Percentiles rank a stretch among this genome's conserved stretches.
phyloP scores from a whole-genome alignment of 225 moss, liverwort and hornwort species.

The Ulota crispa region DNA sequence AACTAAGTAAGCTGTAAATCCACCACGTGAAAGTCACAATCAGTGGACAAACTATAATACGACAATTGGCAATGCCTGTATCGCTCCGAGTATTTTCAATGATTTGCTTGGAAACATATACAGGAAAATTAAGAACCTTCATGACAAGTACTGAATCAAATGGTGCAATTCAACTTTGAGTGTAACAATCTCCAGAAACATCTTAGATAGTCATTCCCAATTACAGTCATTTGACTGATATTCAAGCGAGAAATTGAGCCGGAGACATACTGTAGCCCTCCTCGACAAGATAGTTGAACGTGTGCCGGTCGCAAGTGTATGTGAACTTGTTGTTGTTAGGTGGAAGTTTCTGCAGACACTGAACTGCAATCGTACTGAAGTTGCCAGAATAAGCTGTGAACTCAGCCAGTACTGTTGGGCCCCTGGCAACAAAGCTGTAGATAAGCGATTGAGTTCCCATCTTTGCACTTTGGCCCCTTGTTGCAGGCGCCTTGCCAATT shows the following conservation, averaged over 20 bases:
- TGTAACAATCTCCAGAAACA: neutral
- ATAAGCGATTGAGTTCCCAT: conserved; percentile 54
- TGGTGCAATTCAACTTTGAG: neutral
- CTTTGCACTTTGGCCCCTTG: neutral
- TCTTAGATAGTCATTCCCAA: neutral
- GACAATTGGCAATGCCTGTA: neutral
- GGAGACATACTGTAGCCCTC: conserved; percentile 45
- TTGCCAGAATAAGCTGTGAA: conserved; percentile 61
- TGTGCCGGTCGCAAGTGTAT: conserved; percentile 61
- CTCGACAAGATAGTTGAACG: conserved; percentile 66
- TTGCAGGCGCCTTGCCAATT: neutral
- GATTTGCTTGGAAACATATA: neutral
- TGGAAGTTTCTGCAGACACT: conserved; percentile 64
- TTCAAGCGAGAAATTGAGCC: neutral
- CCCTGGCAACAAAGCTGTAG: conserved; percentile 62
- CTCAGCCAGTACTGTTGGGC: conserved; percentile 48
- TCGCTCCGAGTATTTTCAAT: neutral
- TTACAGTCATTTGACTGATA: neutral
- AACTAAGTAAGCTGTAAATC: conserved; percentile 54
- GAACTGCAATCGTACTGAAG: conserved; percentile 63
- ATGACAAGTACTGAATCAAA: neutral
- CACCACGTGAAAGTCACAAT: neutral
- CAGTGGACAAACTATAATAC: neutral
- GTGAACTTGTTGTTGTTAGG: conserved; percentile 64
- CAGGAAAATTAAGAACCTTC: neutral